Base-by-base conservation (phyloP, 2,329 filamentous ascomycete species). In the Pestalotiopsis sp. region DNA sequence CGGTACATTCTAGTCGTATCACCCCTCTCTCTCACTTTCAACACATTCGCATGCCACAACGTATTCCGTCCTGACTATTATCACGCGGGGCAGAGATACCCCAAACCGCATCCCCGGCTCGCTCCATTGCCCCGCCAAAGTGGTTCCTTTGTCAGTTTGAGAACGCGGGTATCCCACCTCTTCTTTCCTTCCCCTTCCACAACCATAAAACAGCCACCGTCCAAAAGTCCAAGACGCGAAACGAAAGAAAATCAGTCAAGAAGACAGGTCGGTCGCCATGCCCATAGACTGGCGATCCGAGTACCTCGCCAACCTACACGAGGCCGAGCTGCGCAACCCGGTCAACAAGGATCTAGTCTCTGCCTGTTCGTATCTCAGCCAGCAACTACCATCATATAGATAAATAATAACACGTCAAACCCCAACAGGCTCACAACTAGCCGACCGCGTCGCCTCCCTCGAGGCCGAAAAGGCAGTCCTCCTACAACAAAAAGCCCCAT, bases 271-370 rank as follows among this genome's bases (percentile, higher is more conserved):
- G 36, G 59, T 36, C 59, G 55, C 72, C 69, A 88, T 88, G 86
- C 86, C 89, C 71, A 13, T 52, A 59, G 88, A 88, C 83, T 97
- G 95, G 93, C 88, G 91, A 76, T 90, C 93, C 73, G 92, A 97
- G 76, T 98, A 97, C 79, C 85, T 93, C 71, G 85, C 88, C 70
- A 91, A 92, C 72, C 85, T 98, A 72, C 87, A 90, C 73, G 90
- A 92, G 75, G 93, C 93, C 75, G 87, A 90, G 76, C 87, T 89
- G 71, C 92, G 94, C 69, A 86, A 83, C 72, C 84, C 86, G 4
- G 83, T 89, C 69, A 88, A 89, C 72, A 83, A 84, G 75, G 87
- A 90, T 65, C 87, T 97, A 70, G 92, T 97, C 75, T 87, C 94
- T 78, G 91, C 93, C 70, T 97, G 95, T 97, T 79, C 73, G 88